phyloP scores from a whole-genome alignment of 768 basidiomycete species.

The Hericium erinaceus region DNA sequence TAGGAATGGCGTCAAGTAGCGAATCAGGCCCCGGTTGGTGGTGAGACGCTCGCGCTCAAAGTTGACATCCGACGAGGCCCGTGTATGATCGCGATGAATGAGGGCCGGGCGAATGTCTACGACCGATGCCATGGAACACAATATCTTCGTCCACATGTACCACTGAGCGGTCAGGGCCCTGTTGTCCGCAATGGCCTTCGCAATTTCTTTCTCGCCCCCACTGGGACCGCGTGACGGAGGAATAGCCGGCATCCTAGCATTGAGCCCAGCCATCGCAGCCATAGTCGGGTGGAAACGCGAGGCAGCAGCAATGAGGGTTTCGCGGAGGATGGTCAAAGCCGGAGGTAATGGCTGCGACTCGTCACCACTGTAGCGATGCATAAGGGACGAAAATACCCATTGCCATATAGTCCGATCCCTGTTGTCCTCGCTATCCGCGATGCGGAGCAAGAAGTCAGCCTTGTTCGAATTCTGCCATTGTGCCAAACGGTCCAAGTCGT shows the following conservation, averaged over 20 bases:
- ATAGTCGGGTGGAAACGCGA: conserved; percentile 66
- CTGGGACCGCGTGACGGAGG: conserved; percentile 32
- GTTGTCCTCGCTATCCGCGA: conserved; percentile 63
- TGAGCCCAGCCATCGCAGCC: conserved; percentile 65
- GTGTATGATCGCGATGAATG: conserved; percentile 52
- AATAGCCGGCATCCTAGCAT: conserved; percentile 40
- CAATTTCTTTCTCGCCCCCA: conserved; percentile 40
- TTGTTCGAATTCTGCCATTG: conserved; percentile 56
- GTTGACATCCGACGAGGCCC: conserved; percentile 55
- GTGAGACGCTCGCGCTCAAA: conserved; percentile 76
- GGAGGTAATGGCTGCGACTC: conserved; percentile 41
- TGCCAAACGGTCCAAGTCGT: conserved; percentile 50
- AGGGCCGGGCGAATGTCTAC: conserved; percentile 51
- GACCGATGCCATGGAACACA: conserved; percentile 74
- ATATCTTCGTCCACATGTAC: conserved; percentile 74
- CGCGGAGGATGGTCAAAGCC: conserved; percentile 46
- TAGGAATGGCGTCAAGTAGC: conserved; percentile 79
- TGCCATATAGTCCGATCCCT: conserved; percentile 69
- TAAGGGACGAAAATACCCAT: conserved; percentile 57
- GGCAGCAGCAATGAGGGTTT: conserved; percentile 57
- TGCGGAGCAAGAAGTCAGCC: conserved; percentile 48
- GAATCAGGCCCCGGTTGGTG: conserved; percentile 77
- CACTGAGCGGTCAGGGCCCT: conserved; percentile 62
- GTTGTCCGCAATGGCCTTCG: conserved; percentile 46
- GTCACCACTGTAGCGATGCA: conserved; percentile 27